Evolutionary conservation across 768 basidiomycete genomes (phyloP), one percentile per base, ranked within the genome.

Genomic region (Psilocybe sp.): DNA sequence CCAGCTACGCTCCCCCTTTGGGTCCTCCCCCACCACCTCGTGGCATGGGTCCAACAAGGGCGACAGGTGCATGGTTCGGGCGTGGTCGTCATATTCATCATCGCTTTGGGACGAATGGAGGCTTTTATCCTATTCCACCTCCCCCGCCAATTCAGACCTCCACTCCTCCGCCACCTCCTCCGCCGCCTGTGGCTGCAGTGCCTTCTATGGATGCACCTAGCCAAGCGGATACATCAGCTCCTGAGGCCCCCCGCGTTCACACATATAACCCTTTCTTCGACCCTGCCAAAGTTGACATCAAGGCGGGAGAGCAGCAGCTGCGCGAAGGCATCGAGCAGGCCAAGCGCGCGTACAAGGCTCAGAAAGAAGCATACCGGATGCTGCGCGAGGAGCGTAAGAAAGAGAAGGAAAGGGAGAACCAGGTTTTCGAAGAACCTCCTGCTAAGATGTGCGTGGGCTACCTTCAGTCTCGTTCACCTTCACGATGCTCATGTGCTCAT

Each of bases 311-410:
- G 2, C 68, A 73, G 41, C 70, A 76, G 28, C 55, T 76, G 44
- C 68, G 68, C 33, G 71, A 71, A 23, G 72, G 79, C 28, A 77
- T 89, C 3, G 82, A 89, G 58, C 78, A 70, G 15, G 86, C 88
- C 1, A 91, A 88, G 57, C 72, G 71, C 20, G 66, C 68, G 18
- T 91, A 91, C 64, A 86, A 80, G 65, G 74, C 72, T 1, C 79
- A 83, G 65, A 91, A 91, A 60, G 86, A 87, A 57, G 72, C 71
- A 18, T 88, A 89, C 57, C 78, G 86, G 23, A 68, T 69, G 55
- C 80, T 83, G 46, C 76, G 80, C 46, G 79, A 82, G 42, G 68
- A 70, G 19, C 77, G 72, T 49, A 74, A 63, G 55, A 72, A 67
- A 54, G 71, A 69, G 49, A 70, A 67, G 54, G 69, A 68, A 42